Evolutionary conservation across 2,329 filamentous ascomycete genomes (phyloP).

Genomic region (Helicocarpus griseus): DNA sequence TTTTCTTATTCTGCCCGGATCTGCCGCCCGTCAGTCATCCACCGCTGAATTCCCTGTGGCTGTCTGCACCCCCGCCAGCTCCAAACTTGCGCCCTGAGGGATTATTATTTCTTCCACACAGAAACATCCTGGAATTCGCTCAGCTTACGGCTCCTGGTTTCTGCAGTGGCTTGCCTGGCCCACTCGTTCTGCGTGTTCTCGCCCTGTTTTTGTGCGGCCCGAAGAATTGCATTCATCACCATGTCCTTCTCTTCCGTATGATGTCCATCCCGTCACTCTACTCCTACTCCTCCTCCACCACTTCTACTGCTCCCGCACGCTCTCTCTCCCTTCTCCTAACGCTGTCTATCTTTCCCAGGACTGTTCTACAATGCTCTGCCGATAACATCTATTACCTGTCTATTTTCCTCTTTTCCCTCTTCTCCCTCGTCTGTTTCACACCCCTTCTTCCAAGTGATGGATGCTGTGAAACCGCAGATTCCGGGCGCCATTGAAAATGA

Average conservation of each 20-base stretch:
- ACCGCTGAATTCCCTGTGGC: no score
- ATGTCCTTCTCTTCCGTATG: neutral
- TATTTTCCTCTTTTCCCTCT: neutral
- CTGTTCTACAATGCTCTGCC: constrained; percentile 22
- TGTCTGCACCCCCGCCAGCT: constrained; percentile 2
- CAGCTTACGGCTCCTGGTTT: neutral
- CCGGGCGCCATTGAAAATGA: constrained; percentile 29
- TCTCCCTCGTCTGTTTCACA: constrained; percentile 2
- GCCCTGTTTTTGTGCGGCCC: neutral
- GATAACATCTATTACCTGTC: constrained; percentile 12
- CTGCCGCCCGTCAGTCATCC: no score
- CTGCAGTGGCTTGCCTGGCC: neutral
- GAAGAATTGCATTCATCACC: neutral
- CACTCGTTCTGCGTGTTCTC: neutral
- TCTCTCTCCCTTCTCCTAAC: constrained; percentile 11
- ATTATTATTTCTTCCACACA: no score
- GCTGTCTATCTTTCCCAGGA: constrained; percentile 5
- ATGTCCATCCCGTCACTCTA: neutral
- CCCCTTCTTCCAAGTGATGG: constrained; percentile 5
- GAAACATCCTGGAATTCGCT: neutral
- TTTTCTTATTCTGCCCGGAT: neutral
- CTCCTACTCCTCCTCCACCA: neutral
- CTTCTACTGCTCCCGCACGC: constrained; percentile 12
- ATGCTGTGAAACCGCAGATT: constrained; percentile 13
- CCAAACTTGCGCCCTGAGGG: constrained; percentile 2